A percentile compares a stretch with the other conserved stretches of the same genome.
phyloP scores from a whole-genome alignment of 2,329 filamentous ascomycete genomes.

The Talaromyces sp. region DNA sequence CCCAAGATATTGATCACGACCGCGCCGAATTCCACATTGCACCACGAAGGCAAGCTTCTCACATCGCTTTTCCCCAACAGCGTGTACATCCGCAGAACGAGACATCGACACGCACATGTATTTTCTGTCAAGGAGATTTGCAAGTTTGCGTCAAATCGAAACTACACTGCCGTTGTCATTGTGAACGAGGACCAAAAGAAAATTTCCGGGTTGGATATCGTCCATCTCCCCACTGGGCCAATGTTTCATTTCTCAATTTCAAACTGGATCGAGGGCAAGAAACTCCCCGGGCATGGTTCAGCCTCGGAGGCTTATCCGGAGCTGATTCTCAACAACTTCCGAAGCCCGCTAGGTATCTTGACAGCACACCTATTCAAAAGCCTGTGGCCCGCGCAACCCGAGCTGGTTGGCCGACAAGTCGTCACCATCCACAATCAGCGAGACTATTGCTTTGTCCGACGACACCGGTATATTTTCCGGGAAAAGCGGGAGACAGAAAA shows the following conservation, averaged over 20 bases:
- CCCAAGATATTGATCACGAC: slow-evolving; percentile 94
- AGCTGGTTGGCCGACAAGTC: slow-evolving; percentile 81
- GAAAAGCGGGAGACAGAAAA: slow-evolving; percentile 86
- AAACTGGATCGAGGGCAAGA: slow-evolving; percentile 85
- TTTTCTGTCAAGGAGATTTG: slow-evolving; percentile 90
- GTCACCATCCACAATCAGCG: slow-evolving; percentile 92
- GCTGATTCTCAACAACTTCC: slow-evolving; percentile 88
- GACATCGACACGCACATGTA: slow-evolving; percentile 80
- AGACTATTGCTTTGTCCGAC: slow-evolving; percentile 89
- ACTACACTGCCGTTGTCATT: slow-evolving; percentile 79
- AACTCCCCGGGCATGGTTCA: slow-evolving; percentile 84
- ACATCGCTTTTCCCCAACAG: slow-evolving; percentile 76
- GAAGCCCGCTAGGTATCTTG: slow-evolving; percentile 82
- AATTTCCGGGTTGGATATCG: slow-evolving; percentile 74
- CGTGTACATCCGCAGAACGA: slow-evolving; percentile 77
- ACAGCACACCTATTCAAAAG: slow-evolving; percentile 80
- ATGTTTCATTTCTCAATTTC: slow-evolving; percentile 90
- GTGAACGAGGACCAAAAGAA: slow-evolving; percentile 86
- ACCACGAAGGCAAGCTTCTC: slow-evolving; percentile 74
- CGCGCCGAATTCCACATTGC: slow-evolving; percentile 79
- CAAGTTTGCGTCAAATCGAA: slow-evolving; percentile 73
- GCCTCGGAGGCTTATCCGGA: slow-evolving; percentile 88
- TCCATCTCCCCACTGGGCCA: slow-evolving; percentile 78
- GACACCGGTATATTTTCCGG: slow-evolving; percentile 88
- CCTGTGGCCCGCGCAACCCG: slow-evolving; percentile 74